Evolutionary conservation across 805 yeast genomes (phyloP), one percentile per base, ranked within the genome.

Genomic region (Saccharomycopsis synnaedendra): DNA sequence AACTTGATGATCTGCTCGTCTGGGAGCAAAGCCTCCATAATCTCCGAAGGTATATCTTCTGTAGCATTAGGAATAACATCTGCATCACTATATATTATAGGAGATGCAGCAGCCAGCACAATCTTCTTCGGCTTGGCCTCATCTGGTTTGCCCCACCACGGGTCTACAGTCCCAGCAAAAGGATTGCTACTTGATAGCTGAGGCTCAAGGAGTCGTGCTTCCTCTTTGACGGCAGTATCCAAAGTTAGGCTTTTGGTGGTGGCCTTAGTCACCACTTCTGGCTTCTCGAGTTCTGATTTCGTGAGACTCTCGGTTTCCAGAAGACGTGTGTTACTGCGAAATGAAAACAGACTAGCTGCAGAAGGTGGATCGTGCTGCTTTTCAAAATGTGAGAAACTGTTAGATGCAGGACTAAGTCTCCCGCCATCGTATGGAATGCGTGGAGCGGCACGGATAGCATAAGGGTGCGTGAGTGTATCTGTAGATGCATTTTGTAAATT

Each of bases 1-100:
- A 58, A 47, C 44, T 57, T 62, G 35, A 58, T 55, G 27, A 56
- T 53, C 40, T 48, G 54, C 44, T 60, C 58, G 39, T 44, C 50
- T 1, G 36, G 54, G 37, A 41, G 41, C 9, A 52, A 54, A 27
- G 5, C 53, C 44, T 19, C 49, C 54, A 37, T 42, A 41, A 51
- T 34, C 40, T 45, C 42, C 35, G 38, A 11, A 19, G 51, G 47
- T 42, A 52, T 36, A 5, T 44, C 45, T 4, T 5, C 19, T 6
- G 19, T 19, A 9, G 41, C 7, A 4, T 38, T 43, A 4, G 45
- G 45, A 10, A 31, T 28, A 34, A 49, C 43, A 33, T 46, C 50
- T 19, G 42, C 47, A 32, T 50, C 53, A 30, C 31, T 19, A 29
- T 50, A 49, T 6, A 49, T 33, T 10, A 43, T 6, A n/a, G 50